Evolutionary conservation across 371 early-diverging fungal genomes (phyloP), one percentile per base, ranked within the genome.

Genomic region (Mortierella sp.): DNA sequence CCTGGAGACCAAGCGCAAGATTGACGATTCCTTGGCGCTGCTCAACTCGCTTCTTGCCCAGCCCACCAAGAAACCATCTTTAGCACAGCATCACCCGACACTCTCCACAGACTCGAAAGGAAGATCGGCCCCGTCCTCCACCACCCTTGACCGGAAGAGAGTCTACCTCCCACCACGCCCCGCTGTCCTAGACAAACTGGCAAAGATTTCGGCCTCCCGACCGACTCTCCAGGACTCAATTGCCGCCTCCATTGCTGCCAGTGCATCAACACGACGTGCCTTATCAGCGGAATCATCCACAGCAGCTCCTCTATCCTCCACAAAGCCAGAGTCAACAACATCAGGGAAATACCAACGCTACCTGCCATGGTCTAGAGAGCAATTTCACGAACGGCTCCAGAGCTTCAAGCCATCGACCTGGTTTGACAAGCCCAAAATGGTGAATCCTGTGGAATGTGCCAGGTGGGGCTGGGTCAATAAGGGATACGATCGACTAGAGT

Each of bases 401-500:
- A 72, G 80, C 18, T 82, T 78, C 54, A 67, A 63, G 50, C 78
- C 80, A 7, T 72, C 74, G 8, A 82, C 79, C 1, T 82, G 82
- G 82, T 79, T 79, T 42, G 73, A 59, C 49, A 82, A 82, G 50
- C 82, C 82, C 9, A 67, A 80, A 39, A 27, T 62, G 16, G 69
- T 82, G 28, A 78, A 69, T 49, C 69, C 82, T 12, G 57, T 80
- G 26, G 82, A 80, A 54, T 80, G 80, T 43, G 74, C 82, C 18
- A 67, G 70, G 46, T 62, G 69, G 24, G 82, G 82, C 2, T 82
- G 82, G 82, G 66, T 66, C 39, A 82, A 82, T 55, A 65, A 50
- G 18, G 67, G 57, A 48, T 58, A 71, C 18, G 79, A 82, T 47
- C 55, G 63, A 31, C 64, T 82, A 9, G 74, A 78, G 45, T 82